These are phyloP conservation scores for Pistacia integerrima DNA, from an alignment of 345 rosid species.

Conservation along the genomic window DNA sequence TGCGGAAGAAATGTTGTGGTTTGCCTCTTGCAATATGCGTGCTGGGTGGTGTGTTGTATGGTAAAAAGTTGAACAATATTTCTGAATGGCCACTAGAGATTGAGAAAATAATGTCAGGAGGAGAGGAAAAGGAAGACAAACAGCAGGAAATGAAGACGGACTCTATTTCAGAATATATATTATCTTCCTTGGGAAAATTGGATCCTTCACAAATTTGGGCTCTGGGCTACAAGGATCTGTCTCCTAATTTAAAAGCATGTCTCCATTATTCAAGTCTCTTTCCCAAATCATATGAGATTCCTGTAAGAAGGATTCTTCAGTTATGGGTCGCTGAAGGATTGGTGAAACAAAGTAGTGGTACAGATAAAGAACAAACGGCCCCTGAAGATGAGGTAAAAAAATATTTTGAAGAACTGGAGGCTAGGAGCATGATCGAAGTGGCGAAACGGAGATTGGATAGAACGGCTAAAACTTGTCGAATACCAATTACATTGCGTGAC, in stretches of 20 bases:
- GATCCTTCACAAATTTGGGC: not conserved
- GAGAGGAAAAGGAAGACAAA: not conserved
- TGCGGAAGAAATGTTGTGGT: not conserved
- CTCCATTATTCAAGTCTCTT: constrained; percentile 40
- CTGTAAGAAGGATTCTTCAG: constrained; percentile 37
- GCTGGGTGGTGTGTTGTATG: constrained; percentile 12
- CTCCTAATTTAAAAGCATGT: constrained; percentile 24
- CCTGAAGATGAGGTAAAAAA: constrained; percentile 22
- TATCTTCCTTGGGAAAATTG: no score
- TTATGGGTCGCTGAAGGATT: constrained; percentile 47
- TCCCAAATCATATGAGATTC: constrained; percentile 30
- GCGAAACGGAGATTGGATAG: constrained; percentile 33
- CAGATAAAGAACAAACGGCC: not conserved
- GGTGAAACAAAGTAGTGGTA: not conserved
- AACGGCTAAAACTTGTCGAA: constrained; percentile 29
- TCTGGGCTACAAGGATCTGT: constrained; percentile 23
- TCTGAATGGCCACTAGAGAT: constrained; percentile 10
- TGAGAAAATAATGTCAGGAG: not conserved
- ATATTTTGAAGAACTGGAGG: constrained; percentile 20
- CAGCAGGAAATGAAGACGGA: not conserved
- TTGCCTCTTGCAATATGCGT: constrained; percentile 4
- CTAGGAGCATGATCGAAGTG: constrained; percentile 31
- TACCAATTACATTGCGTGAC: constrained; percentile 13
- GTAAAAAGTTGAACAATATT: not conserved
- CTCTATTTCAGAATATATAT: not conserved